A percentile compares a stretch with the other conserved stretches of the same genome.
These are phyloP conservation scores for Suhomyces coccinellae DNA, from an alignment of 1,139 yeast genomes.

Conservation along the genomic window DNA sequence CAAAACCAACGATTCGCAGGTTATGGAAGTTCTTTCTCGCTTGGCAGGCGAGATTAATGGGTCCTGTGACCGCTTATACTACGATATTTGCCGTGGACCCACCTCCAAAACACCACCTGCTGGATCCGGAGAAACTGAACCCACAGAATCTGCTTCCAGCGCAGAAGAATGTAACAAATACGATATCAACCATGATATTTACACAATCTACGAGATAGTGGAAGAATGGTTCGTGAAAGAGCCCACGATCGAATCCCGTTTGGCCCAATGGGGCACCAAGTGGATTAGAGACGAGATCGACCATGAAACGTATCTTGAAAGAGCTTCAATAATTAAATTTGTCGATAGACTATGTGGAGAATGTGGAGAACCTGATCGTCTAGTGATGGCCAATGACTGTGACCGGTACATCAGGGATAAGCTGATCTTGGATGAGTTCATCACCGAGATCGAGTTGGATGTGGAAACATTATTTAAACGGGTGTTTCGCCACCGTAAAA, in stretches of 20 bases:
- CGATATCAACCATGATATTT: constrained; percentile 20
- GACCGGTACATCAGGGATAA: constrained; percentile 19
- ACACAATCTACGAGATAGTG: constrained; percentile 17
- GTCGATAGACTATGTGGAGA: constrained; percentile 14
- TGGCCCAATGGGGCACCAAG: constrained; percentile 18
- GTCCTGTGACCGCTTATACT: constrained; percentile 10
- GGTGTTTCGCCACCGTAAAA: constrained; percentile 13
- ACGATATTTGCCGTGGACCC: constrained; percentile 10
- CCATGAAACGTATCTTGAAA: constrained; percentile 17
- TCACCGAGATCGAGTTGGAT: constrained; percentile 21
- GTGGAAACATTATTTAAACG: constrained; percentile 17
- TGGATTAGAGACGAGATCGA: constrained; percentile 21
- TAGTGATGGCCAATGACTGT: constrained; percentile 16
- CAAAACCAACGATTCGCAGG: constrained; percentile 5
- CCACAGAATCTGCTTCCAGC: neutral
- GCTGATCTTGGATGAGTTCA: constrained; percentile 21
- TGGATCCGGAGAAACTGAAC: neutral
- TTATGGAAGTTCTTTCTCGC: constrained; percentile 12
- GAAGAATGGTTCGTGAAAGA: constrained; percentile 19
- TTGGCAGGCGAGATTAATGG: constrained; percentile 11
- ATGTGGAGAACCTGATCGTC: constrained; percentile 15
- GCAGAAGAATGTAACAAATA: neutral
- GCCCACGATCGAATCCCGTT: constrained; percentile 15
- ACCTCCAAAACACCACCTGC: neutral
- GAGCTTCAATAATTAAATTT: constrained; percentile 16